Base-by-base conservation (phyloP, 1,139 yeast species). In the Dujonia santamariae region DNA sequence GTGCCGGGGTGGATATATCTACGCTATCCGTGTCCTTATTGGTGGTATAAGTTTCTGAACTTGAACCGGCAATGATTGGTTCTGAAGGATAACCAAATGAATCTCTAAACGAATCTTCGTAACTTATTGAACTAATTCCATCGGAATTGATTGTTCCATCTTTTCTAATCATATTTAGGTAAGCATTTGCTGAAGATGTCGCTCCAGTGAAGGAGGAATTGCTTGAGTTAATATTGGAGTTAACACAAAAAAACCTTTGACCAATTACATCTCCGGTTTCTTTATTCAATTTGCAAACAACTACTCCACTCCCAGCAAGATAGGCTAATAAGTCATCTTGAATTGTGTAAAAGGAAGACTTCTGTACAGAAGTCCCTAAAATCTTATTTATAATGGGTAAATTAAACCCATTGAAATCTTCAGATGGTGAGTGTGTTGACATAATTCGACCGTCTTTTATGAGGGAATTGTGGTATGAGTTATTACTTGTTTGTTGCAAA, bases 231-330 rank as follows among this genome's bases (percentile, higher is more conserved):
- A 7, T 17, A 34, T 39, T 44, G 22, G 45, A 44, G 38, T 70
- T 72, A 20, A 80, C 80, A 52, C 78, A 73, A 46, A 70, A 74
- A 47, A 75, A 74, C 39, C 77, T 52, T 45, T 74, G 80, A 34
- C 51, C 39, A 13, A 42, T 30, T 0, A 57, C 44, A 20, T 37
- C 32, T 16, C 44, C 44, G 3, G 42, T 43, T 4, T 19, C 27
- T 20, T 28, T 26, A 34, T 59, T 51, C 2, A 68, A 37, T 19
- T 52, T 46, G 28, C 73, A 56, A 4, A 78, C 75, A 4, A 79
- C 82, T 1, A 78, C 85, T 1, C 86, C 86, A 5, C 85, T 84
- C 32, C 86, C 79, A 3, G 84, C 84, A 2, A 78, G 68, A 45
- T 79, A 80, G 0, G 81, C 85, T 11, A 80, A 46, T 4, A 59